Percentiles rank a stretch among this genome's conserved stretches.
These are phyloP conservation scores for Lentinus tigrinus DNA, from an alignment of 768 basidiomycete species.

Conservation along the genomic window DNA sequence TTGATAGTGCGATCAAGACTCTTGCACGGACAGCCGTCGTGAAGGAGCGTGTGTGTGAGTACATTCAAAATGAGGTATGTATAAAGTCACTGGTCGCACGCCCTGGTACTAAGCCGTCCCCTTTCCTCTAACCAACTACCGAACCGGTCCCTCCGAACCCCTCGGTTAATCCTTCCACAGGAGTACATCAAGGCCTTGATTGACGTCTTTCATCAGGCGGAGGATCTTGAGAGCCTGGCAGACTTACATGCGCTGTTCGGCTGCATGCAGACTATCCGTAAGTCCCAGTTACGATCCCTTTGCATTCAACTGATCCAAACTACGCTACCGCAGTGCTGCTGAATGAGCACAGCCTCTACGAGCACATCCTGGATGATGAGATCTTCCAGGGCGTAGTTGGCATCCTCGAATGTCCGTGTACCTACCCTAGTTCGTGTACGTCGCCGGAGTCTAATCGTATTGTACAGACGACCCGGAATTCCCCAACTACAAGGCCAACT, in stretches of 20 bases:
- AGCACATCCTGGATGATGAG: constrained; percentile 92
- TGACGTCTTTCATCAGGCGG: constrained; percentile 81
- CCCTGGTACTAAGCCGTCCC: not conserved
- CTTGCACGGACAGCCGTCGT: constrained; percentile 69
- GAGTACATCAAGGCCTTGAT: constrained; percentile 88
- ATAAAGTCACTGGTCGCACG: not conserved
- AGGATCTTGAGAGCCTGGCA: constrained; percentile 88
- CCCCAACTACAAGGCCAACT: constrained; percentile 94
- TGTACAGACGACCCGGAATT: constrained; percentile 92
- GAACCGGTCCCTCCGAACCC: not conserved
- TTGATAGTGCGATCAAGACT: constrained; percentile 75
- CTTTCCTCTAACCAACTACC: no score
- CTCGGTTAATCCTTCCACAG: constrained; percentile 37
- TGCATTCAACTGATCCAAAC: not conserved
- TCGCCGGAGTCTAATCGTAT: constrained; percentile 16
- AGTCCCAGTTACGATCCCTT: constrained; percentile 27
- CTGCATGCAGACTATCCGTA: constrained; percentile 93
- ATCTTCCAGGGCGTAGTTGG: constrained; percentile 91
- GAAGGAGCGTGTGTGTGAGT: constrained; percentile 87
- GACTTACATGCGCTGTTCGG: constrained; percentile 89
- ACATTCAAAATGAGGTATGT: constrained; percentile 81
- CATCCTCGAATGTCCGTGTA: constrained; percentile 88
- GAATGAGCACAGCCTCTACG: constrained; percentile 93
- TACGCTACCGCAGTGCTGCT: constrained; percentile 65
- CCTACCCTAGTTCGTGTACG: constrained; percentile 2